Evolutionary conservation across 495 filamentous ascomycete species (phyloP).

Genomic region (Penicillium paxilli): DNA sequence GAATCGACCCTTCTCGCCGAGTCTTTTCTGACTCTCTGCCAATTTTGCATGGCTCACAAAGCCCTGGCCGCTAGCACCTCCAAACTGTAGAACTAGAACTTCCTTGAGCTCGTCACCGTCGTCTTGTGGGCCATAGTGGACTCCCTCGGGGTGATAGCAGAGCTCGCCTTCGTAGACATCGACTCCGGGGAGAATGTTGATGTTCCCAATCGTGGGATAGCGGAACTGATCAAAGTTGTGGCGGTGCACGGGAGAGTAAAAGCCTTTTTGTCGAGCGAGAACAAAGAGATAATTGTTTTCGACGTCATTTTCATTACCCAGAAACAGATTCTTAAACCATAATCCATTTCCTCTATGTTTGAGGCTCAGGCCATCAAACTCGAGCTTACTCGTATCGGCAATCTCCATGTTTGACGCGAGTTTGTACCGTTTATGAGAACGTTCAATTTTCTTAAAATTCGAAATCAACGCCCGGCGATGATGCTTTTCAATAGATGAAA

Average conservation of each 20-base stretch:
- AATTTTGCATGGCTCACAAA: slow-evolving; percentile 3
- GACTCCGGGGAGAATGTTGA: slow-evolving; percentile 7
- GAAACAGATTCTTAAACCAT: slow-evolving; percentile 11
- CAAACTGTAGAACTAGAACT: slow-evolving; percentile 15
- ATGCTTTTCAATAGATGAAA: not conserved
- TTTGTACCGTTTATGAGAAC: not conserved
- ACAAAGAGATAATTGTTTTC: slow-evolving; percentile 7
- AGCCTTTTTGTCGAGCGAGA: slow-evolving; percentile 3
- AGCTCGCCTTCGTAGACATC: slow-evolving; percentile 8
- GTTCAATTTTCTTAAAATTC: too few relatives aligned
- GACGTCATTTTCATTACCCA: not conserved
- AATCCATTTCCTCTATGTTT: slow-evolving; percentile 11
- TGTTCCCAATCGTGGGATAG: not conserved
- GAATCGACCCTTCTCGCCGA: slow-evolving; percentile 4
- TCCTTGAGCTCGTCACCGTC: slow-evolving; percentile 3
- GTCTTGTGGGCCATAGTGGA: slow-evolving; percentile 11
- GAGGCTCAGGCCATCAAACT: not conserved
- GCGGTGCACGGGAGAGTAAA: slow-evolving; percentile 10
- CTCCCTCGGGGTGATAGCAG: slow-evolving; percentile 14
- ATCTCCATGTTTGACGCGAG: slow-evolving; percentile 1
- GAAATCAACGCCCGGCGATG: not conserved
- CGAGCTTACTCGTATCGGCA: not conserved
- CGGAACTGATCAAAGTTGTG: slow-evolving; percentile 20
- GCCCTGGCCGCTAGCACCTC: slow-evolving; percentile 13
- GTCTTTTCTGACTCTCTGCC: not conserved